Base-by-base conservation (phyloP, 352 stramenopile genomes). In the Albugo candida region DNA sequence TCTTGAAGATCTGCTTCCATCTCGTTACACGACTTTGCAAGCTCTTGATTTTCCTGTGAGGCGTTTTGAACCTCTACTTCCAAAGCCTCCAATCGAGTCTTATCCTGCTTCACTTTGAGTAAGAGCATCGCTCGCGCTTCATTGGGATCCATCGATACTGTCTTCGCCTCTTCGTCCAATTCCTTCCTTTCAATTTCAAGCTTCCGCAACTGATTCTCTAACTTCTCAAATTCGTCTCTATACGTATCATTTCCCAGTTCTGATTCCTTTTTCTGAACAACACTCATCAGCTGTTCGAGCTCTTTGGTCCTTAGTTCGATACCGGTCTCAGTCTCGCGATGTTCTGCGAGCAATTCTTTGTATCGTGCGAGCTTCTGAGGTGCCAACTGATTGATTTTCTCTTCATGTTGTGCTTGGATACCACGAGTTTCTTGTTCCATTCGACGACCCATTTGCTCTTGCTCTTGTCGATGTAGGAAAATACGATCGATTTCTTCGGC, bases 371-470 rank as follows among this genome's bases (percentile, higher is more conserved):
- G 61, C 54, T 92, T 87, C 13, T 81, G 66, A n/a, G 83, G 76
- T 24, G 81, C 83, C 11, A 94, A 60, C 31, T 85, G 63, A 49
- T 93, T 92, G 56, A 95, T 92, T 58, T 92, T 88, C 35, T 73
- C 68, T 47, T 93, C 63, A 35, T 86, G 72, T 49, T 83, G 73
- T 40, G 65, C 59, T 47, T 85, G 80, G 41, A 93, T 73, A 36
- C 84, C 61, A 31, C 67, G 63, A 51, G 85, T 88, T 40, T 83
- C 81, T 16, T 70, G 46, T 31, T 96, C 72, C 65, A 84, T 74
- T 41, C 51, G 66, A 12, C 65, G 71, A 24, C 71, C 63, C 1
- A 53, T 63, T 36, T 67, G 66, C 47, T 84, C 82, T 48, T 85
- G 64, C 37, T 94, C 77, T 48, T 94, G 81, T 36, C 85, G 77